A percentile compares a stretch with the other conserved stretches of the same genome.
Conservation (phyloP, 2,329 filamentous ascomycete species). For the Beauveria australis region DNA sequence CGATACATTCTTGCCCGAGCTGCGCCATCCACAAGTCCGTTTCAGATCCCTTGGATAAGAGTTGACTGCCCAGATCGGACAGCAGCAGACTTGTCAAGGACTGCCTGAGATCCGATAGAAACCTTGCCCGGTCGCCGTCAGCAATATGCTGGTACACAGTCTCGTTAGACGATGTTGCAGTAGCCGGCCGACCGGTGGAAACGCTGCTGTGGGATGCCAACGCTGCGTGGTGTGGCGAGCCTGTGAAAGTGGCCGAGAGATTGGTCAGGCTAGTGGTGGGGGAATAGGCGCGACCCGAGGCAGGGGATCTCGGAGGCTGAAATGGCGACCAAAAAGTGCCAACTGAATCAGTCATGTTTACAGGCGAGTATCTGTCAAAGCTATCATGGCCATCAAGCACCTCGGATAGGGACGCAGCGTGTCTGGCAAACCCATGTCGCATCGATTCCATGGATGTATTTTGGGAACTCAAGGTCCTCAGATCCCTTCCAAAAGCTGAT, state of each 20-base stretch:
- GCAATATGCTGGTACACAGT: conserved; percentile 55
- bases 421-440: conserved; percentile 51
- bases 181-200: conserved; percentile 51
- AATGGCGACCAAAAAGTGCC: conserved; percentile 89
- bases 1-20: conserved; percentile 57
- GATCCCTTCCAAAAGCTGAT: conserved; percentile 45
- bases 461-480: conserved; percentile 49
- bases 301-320: conserved; percentile 56
- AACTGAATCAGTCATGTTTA: conserved; percentile 64
- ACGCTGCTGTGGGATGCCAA: conserved; percentile 38
- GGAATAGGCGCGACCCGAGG: conserved; percentile 53
- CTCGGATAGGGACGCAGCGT: conserved; percentile 52
- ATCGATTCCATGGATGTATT: conserved; percentile 63
- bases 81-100: conserved; percentile 75
- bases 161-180: conserved; percentile 59
- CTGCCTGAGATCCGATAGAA: conserved; percentile 69
- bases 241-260: conserved; percentile 41
- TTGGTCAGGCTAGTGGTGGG: conserved; percentile 55
- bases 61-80: conserved; percentile 79
- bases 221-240: conserved; percentile 31
- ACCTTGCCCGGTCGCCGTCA: conserved; percentile 65
- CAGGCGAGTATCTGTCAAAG: conserved; percentile 54
- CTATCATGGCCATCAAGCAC: conserved; percentile 63
- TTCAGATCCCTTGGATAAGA: conserved; percentile 85
- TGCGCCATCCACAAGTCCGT: conserved; percentile 81